Evolutionary conservation across 495 filamentous ascomycete species (phyloP).

Genomic region (Xylaria curta): DNA sequence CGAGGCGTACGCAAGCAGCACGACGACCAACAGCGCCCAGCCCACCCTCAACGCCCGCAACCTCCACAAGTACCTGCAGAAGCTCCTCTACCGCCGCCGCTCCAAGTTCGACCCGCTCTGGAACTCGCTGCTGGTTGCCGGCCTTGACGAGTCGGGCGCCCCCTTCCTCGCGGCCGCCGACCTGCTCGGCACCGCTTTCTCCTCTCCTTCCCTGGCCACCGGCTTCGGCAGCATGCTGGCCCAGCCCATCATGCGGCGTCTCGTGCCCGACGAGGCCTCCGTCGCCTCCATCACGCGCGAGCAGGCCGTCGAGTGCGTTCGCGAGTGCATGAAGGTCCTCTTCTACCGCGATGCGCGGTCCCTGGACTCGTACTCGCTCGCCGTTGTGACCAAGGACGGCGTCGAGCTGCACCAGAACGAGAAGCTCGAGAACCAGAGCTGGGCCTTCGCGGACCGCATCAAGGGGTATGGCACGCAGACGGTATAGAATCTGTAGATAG

Average conservation of each 20-base stretch:
- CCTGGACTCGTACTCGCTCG: conserved; percentile 88
- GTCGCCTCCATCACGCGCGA: conserved; percentile 75
- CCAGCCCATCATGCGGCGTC: conserved; percentile 83
- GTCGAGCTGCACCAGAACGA: conserved; percentile 84
- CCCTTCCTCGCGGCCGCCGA: conserved; percentile 92
- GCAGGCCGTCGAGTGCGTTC: conserved; percentile 76
- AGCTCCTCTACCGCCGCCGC: conserved; percentile 93
- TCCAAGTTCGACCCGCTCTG: conserved; percentile 96
- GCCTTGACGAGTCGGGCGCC: conserved; percentile 76
- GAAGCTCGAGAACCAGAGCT: conserved; percentile 80
- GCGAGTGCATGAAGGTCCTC: conserved; percentile 96
- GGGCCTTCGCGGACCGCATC: conserved; percentile 93
- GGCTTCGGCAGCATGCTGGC: conserved; percentile 94
- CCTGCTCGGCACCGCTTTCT: conserved; percentile 91
- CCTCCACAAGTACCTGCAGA: conserved; percentile 92
- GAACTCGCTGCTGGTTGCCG: conserved; percentile 92
- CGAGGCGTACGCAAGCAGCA: conserved; percentile 75
- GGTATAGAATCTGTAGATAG: conserved; percentile 39
- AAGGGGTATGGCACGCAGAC: conserved; percentile 61
- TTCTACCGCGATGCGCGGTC: conserved; percentile 97
- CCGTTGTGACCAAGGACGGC: conserved; percentile 82
- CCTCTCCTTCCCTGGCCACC: conserved; percentile 84
- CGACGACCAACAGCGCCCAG: conserved; percentile 40
- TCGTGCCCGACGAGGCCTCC: conserved; percentile 80
- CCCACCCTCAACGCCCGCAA: conserved; percentile 83